These are phyloP conservation scores for Aquilaria malaccensis DNA, from an alignment of 345 rosid genomes.

Conservation along the genomic window DNA sequence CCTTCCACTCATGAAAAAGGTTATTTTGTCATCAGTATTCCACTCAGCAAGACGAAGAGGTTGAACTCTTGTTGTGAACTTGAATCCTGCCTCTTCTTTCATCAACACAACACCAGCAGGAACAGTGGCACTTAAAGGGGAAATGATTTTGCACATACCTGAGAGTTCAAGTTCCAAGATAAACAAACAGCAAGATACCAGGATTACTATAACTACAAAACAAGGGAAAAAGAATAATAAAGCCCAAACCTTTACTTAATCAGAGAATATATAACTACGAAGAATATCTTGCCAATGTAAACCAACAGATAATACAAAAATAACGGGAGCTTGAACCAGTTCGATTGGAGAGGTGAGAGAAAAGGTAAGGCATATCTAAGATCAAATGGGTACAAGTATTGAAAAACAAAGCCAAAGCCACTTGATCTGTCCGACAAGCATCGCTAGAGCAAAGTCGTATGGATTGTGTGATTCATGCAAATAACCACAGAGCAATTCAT, in stretches of 20 bases:
- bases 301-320: no score
- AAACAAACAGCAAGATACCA: no score
- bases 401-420: not conserved
- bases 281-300: no score
- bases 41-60: constrained; percentile 99
- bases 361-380: no score
- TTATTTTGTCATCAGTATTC: constrained; percentile 87
- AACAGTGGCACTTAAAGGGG: constrained; percentile 77
- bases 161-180: not conserved
- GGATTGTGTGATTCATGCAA: not conserved
- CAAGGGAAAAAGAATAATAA: no score
- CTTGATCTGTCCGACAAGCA: no score
- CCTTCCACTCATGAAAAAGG: constrained; percentile 99
- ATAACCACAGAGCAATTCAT: no score
- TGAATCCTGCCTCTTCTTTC: constrained; percentile 86
- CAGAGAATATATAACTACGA: no score
- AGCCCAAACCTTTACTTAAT: no score
- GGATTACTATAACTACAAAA: no score
- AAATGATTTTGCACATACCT: constrained; percentile 96
- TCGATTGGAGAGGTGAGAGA: no score
- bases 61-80: constrained; percentile 96
- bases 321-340: no score
- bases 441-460: not conserved
- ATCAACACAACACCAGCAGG: constrained; percentile 92
- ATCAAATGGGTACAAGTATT: not conserved